Evolutionary conservation across 2,329 filamentous ascomycete species (phyloP), one percentile per base, ranked within the genome.

Genomic region (Neofusicoccum umdonicola): DNA sequence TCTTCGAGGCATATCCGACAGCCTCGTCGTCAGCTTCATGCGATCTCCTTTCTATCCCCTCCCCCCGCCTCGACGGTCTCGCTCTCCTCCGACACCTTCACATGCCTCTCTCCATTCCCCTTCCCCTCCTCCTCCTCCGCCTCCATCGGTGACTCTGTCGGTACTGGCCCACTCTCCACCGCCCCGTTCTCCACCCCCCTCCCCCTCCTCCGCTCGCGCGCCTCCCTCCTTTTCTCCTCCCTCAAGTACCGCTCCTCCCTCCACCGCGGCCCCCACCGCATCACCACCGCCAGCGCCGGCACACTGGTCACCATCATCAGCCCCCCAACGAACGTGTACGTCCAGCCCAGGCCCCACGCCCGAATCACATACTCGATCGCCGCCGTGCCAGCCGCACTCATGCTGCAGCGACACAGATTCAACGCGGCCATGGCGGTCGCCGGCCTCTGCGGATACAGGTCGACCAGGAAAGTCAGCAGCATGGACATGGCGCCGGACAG

Each of bases 401-500:
- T 67, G 12, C 70, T 37, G 51, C 62, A 63, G 60, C 73, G 66
- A 3, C 70, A 73, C 34, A 77, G 72, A 44, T 76, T 77, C 34
- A 74, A 69, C 0, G 73, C 77, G 1, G 79, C 78, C 2, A 77
- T 79, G 0, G 78, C 79, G 17, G 78, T 78, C 15, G 77, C 74
- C 1, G 79, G 77, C 17, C 73, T 69, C 17, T 74, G 68, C 31
- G 77, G 76, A 50, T 80, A 78, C 9, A 81, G 63, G 65, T 82
- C 79, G 11, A 81, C 73, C 2, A 82, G 69, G 64, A 86, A 70
- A 0, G 82, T 82, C 60, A 79, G 81, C 7, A 81, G 71, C 39
- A 78, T 76, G 58, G 72, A 77, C 68, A 80, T 76, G 0, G 73
- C 73, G n/a, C 85, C 87, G 3, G 87, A 88, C 12, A 86, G 78